These are phyloP conservation scores for Cercospora zeina DNA, from an alignment of 2,329 filamentous ascomycete species.

Conservation along the genomic window DNA sequence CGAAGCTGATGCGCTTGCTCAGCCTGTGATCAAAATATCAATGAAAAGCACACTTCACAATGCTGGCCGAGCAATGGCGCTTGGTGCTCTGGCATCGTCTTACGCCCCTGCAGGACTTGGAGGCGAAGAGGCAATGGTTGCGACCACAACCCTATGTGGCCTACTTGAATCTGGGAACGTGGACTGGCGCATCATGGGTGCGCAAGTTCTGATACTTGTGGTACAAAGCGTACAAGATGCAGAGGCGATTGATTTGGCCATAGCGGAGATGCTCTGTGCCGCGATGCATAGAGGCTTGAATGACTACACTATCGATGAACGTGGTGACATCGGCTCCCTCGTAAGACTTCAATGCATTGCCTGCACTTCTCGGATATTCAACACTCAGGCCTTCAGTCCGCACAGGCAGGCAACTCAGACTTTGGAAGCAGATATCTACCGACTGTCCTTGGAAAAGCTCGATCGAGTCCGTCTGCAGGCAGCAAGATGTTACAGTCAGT, in stretches of 20 bases:
- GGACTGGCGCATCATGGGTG: conserved; percentile 48
- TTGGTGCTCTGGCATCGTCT: conserved; percentile 42
- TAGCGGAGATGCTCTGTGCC: conserved; percentile 32
- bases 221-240: conserved; percentile 11
- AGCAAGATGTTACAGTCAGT: conserved; percentile 46
- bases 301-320: conserved; percentile 86
- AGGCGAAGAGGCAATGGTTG: conserved; percentile 28
- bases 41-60: conserved; percentile 45
- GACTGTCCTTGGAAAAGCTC: conserved; percentile 83
- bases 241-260: conserved; percentile 9
- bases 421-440: conserved; percentile 47
- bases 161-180: conserved; percentile 40
- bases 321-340: conserved; percentile 86
- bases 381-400: conserved; percentile 7
- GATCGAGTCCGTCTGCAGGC: conserved; percentile 77
- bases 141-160: conserved; percentile 41
- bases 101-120: conserved; percentile 25
- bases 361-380: conserved; percentile 49
- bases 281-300: conserved; percentile 58
- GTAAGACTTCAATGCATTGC: conserved; percentile 77
- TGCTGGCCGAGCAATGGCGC: conserved; percentile 48
- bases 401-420: conserved; percentile 9
- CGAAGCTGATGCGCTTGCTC: conserved; percentile 23
- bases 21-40: conserved; percentile 36
- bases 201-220: conserved; percentile 43